phyloP scores from a whole-genome alignment of 371 early-diverging fungal species.

The Coemansia sp. region DNA sequence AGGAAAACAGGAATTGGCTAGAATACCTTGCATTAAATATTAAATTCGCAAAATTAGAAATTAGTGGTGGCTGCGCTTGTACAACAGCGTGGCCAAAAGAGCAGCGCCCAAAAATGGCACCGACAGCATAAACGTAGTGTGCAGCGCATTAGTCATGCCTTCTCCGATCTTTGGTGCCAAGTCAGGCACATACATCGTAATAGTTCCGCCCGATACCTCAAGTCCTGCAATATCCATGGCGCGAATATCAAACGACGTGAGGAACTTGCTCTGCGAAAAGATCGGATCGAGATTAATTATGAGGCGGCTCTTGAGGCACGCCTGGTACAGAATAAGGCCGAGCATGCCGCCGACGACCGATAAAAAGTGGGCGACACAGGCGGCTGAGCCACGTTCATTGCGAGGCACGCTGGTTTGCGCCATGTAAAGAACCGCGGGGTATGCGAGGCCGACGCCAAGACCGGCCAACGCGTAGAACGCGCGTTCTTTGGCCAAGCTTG shows the following conservation, averaged over 20 bases:
- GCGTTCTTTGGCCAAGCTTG: conserved; percentile 17
- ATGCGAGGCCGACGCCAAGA: conserved; percentile 35
- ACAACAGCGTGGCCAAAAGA: conserved; percentile 29
- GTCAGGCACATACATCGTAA: conserved; percentile 23
- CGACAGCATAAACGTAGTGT: conserved; percentile 33
- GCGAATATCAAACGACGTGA: conserved; percentile 18
- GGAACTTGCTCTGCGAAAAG: conserved; percentile 20
- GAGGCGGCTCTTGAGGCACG: conserved; percentile 40
- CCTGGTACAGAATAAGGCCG: conserved; percentile 43
- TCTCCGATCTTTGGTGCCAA: conserved; percentile 18
- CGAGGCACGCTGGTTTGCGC: conserved; percentile 39
- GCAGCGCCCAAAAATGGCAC: conserved; percentile 42
- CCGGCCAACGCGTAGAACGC: conserved; percentile 43
- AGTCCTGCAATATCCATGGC: conserved; percentile 43
- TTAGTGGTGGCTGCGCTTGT: conserved; percentile 19
- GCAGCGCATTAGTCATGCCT: conserved; percentile 26
- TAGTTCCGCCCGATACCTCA: conserved; percentile 23
- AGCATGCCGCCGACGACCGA: conserved; percentile 49
- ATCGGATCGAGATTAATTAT: conserved; percentile 24
- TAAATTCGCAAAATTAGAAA: neutral
- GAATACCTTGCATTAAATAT: neutral
- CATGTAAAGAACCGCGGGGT: conserved; percentile 19
- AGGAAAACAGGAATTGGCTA: neutral
- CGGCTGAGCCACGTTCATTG: conserved; percentile 30
- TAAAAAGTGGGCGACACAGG: conserved; percentile 39